Evolutionary conservation across 129 eudicot genomes (phyloP).

Genomic region (Oenanthe sinensis): DNA sequence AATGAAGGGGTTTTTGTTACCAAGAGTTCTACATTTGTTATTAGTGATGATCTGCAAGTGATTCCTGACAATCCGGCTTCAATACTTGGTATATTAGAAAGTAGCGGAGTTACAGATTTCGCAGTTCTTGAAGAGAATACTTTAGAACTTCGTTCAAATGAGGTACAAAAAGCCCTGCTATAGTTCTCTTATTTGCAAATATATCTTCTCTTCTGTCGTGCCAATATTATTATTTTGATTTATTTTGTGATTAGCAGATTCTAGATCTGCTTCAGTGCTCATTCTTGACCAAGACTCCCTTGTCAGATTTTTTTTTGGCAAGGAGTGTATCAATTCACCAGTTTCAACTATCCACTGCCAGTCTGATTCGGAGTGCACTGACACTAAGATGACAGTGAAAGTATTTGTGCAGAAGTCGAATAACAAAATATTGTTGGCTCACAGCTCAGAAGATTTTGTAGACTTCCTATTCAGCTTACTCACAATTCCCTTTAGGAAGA

Average conservation of each 20-base stretch:
- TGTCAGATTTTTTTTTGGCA: conserved; percentile 19
- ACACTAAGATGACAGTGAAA: conserved; percentile 16
- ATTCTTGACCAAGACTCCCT: conserved; percentile 20
- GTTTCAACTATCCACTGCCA: not conserved
- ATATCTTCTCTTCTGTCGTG: not conserved
- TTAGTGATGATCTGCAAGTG: conserved; percentile 22
- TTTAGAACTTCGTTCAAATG: not conserved
- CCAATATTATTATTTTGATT: too few relatives aligned
- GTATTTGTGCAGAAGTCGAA: conserved; percentile 27
- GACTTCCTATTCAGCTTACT: conserved; percentile 37
- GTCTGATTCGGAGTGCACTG: not conserved
- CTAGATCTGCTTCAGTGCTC: conserved; percentile 25
- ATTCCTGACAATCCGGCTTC: conserved; percentile 4
- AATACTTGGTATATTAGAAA: not conserved
- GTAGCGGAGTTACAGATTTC: not conserved
- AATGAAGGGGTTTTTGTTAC: too few relatives aligned
- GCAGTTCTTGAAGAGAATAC: conserved; percentile 7
- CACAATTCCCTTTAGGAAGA: conserved; percentile 32
- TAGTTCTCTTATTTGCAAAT: not conserved
- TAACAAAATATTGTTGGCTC: conserved; percentile 30
- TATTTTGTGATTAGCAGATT: conserved; percentile 13
- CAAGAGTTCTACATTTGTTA: not conserved
- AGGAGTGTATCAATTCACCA: not conserved
- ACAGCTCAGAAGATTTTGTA: conserved; percentile 26
- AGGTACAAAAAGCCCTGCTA: not conserved